phyloP scores from a whole-genome alignment of 306 rosid genomes.

The Ziziphus jujuba region DNA sequence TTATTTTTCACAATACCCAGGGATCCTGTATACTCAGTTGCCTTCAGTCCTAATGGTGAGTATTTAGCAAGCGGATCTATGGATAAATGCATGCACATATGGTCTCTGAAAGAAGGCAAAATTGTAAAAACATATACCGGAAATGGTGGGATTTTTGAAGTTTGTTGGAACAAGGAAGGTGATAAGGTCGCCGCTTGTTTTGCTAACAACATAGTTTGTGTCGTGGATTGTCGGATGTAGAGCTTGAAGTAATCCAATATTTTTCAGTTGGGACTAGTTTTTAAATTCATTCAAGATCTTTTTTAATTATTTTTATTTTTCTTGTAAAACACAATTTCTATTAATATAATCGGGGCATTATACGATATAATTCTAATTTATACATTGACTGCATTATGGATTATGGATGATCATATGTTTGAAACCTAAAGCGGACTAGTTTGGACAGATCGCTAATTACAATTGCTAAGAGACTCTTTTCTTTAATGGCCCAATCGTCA shows the following conservation, averaged over 20 bases:
- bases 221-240: constrained; percentile 61
- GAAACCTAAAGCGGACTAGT: too few species aligned
- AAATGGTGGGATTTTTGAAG: constrained; percentile 38
- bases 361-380: too few species aligned
- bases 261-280: background rate
- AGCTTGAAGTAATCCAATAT: background rate
- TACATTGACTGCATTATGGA: too few species aligned
- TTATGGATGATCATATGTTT: too few species aligned
- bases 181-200: constrained; percentile 36
- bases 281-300: background rate
- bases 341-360: too few species aligned
- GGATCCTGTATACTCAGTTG: constrained; percentile 53
- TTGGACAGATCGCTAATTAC: too few species aligned
- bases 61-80: constrained; percentile 38
- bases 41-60: constrained; percentile 36
- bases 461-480: too few species aligned
- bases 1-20: constrained; percentile 28
- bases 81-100: constrained; percentile 41
- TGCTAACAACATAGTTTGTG: constrained; percentile 31
- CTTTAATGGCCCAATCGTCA: too few species aligned
- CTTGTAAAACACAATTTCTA: too few species aligned
- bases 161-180: constrained; percentile 39
- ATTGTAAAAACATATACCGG: constrained; percentile 29
- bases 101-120: constrained; percentile 35
- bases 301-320: background rate